phyloP scores from a whole-genome alignment of 768 basidiomycete genomes.

The Mycena vitilis region DNA sequence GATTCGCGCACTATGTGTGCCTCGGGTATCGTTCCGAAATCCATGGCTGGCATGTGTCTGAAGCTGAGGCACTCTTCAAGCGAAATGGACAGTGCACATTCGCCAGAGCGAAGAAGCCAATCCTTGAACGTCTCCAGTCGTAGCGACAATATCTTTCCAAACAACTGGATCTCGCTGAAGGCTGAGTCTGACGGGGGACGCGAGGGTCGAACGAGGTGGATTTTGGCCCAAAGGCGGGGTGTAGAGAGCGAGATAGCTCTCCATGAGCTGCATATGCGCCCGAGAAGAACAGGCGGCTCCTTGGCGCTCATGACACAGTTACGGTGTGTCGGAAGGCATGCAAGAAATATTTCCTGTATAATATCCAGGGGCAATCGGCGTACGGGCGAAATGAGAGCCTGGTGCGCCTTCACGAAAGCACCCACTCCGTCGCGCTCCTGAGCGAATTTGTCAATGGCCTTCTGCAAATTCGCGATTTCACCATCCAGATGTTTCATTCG shows the following conservation, averaged over 20 bases:
- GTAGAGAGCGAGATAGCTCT: conserved; percentile 21
- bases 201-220: conserved; percentile 24
- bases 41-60: no score
- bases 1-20: no score
- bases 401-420: background rate
- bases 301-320: conserved; percentile 22
- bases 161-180: background rate
- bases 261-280: conserved; percentile 30
- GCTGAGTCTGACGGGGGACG: background rate
- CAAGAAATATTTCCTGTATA: conserved; percentile 22
- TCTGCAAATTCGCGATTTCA: conserved; percentile 13
- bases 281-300: conserved; percentile 29
- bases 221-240: conserved; percentile 19
- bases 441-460: no score
- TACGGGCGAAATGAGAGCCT: conserved; percentile 8
- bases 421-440: background rate
- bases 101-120: background rate
- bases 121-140: background rate
- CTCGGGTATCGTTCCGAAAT: no score
- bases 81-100: conserved; percentile 1
- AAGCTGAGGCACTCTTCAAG: background rate
- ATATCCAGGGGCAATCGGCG: conserved; percentile 12
- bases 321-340: conserved; percentile 21
- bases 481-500: conserved; percentile 5
- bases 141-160: background rate